Conservation (phyloP, 2,329 filamentous ascomycete genomes). For the Calonectria pseudoturangicola region DNA sequence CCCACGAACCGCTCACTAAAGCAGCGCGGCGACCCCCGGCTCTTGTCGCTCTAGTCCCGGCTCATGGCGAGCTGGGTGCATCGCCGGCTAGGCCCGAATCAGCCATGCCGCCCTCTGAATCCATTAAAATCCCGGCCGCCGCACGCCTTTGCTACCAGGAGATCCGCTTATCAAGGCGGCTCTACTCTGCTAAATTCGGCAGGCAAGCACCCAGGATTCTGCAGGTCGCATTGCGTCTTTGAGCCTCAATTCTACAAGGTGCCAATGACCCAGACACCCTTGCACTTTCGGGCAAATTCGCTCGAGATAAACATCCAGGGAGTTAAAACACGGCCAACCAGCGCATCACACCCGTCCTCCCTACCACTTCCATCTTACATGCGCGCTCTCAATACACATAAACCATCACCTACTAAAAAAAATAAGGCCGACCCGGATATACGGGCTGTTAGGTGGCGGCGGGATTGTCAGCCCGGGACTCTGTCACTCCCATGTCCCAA, state of each 20-base stretch:
- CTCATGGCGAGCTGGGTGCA: conserved; percentile 21
- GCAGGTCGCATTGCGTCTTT: conserved; percentile 7
- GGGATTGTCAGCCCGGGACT: conserved; percentile 19
- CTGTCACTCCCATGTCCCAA: conserved; percentile 12
- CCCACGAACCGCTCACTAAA: conserved; percentile 8
- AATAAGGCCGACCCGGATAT: conserved; percentile 26
- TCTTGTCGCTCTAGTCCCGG: conserved; percentile 17
- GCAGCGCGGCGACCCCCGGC: conserved; percentile 5
- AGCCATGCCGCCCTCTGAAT: not conserved
- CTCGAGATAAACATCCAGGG: not conserved
- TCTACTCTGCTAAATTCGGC: conserved; percentile 15
- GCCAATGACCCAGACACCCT: conserved; percentile 7
- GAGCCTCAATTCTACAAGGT: conserved; percentile 28
- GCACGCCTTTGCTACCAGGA: conserved; percentile 5
- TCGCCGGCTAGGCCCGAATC: conserved; percentile 16
- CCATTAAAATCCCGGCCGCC: conserved; percentile 24
- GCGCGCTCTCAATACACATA: not conserved
- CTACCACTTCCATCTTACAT: not conserved
- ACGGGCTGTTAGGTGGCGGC: conserved; percentile 11
- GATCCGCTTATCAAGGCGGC: conserved; percentile 13
- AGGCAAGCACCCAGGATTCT: not conserved
- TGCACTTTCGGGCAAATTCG: conserved; percentile 3
- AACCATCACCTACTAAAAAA: not conserved
- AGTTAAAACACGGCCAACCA: not conserved
- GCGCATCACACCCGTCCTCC: not conserved